Evolutionary conservation across 176 grass and related monocot species (phyloP).

Genomic region (Ananas comosus): DNA sequence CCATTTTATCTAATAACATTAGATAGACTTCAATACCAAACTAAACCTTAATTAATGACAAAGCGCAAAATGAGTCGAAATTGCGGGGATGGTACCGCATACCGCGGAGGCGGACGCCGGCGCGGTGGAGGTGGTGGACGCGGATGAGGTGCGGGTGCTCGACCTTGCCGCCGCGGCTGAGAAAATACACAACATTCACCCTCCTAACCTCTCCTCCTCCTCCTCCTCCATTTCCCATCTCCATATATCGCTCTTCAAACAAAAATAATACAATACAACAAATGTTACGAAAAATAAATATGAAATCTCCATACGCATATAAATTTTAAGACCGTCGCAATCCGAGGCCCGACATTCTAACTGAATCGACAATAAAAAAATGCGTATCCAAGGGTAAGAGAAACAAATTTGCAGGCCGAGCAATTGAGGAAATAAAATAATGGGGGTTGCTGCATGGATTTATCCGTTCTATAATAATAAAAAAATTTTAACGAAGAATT

Average conservation of each 20-base stretch:
- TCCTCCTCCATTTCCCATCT: neutral
- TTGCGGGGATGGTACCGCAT: neutral
- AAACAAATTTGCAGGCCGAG: neutral
- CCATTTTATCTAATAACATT: no score
- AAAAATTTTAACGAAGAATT: constrained; percentile 12
- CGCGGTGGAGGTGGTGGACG: constrained; percentile 33
- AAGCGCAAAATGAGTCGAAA: no score
- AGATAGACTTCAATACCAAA: no score
- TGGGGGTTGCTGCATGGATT: constrained; percentile 2
- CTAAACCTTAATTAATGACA: no score
- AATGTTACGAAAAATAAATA: no score
- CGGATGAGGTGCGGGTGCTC: constrained; percentile 76
- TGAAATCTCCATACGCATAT: no score
- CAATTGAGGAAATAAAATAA: neutral
- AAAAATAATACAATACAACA: no score
- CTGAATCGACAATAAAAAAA: no score
- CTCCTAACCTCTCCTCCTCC: constrained; percentile 30
- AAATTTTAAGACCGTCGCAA: no score
- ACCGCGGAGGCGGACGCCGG: constrained; percentile 60
- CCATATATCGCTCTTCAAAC: no score
- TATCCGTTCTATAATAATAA: constrained; percentile 8
- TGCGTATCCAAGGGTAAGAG: neutral
- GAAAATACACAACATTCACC: constrained; percentile 62
- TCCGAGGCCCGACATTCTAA: no score
- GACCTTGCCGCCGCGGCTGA: constrained; percentile 43